Evolutionary conservation across 257 asterid genomes (phyloP), one percentile per base, ranked within the genome.

Genomic region (Nicotiana tabacum): DNA sequence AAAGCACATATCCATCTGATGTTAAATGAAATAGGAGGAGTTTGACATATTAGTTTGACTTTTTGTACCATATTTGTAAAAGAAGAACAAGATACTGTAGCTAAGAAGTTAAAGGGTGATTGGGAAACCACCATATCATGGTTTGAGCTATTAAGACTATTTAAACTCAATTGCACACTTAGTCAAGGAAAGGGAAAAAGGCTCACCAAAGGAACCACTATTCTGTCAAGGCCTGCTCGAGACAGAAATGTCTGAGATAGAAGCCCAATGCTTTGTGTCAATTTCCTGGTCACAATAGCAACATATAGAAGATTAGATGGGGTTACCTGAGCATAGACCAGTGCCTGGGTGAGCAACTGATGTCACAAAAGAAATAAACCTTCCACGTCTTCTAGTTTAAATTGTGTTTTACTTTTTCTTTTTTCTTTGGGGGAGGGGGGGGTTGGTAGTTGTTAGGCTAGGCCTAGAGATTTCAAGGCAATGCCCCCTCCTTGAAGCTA

Each of bases 171-270:
- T 24, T 74, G 39, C 39, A 48, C 4, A 9, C 79, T 70, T 46
- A 48, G 79, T 13, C 24, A 8, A 18, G 27, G 8, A 72, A 74
- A 24, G 39, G 79, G 7, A 13, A 24, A 16, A 84, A 84, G 88
- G 68, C 97, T 92, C 90, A 94, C 99, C 99, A 94, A 91, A 29
- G 99, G 99, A 83, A 95, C 97, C 86, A 95, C 94, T 70, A 95
- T 95, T 87, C 94, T 93, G 83, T 95, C 97, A 80, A 90, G 93
- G 84, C 93, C 88, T 51, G 93, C 88, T 90, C 88, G 93, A 88
- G 82, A 88, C 88, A 95, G 90, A 92, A 92, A 95, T 78, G 99
- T 90, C 83, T 94, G 94, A 27, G 99, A 95, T 77, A 95, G 92
- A 88, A 95, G 93, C 78, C 99, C 99, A 85, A 95, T 88, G 88